phyloP scores from a whole-genome alignment of 345 rosid species.

The Pistacia integerrima region DNA sequence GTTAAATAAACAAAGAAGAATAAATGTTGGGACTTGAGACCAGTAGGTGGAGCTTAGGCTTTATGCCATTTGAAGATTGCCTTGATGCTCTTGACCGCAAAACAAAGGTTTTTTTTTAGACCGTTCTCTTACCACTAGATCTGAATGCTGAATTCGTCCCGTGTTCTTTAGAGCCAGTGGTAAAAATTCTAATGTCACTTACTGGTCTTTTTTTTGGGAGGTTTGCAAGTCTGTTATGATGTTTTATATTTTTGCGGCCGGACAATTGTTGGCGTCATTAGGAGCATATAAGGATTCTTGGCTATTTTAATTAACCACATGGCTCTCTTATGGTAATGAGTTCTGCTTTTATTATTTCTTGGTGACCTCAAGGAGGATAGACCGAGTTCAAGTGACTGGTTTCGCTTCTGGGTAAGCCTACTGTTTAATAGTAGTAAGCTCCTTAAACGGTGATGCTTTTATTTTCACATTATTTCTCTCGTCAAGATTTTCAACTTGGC shows the following conservation, averaged over 20 bases:
- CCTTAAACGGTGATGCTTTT: neutral
- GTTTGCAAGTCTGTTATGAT: neutral
- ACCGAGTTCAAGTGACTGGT: constrained; percentile 9
- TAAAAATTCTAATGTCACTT: neutral
- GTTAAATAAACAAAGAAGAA: constrained; percentile 23
- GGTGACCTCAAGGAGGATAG: constrained; percentile 19
- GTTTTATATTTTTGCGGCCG: neutral
- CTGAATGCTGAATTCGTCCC: constrained; percentile 3
- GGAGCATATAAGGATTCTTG: neutral
- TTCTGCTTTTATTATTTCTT: constrained; percentile 10
- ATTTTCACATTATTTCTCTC: neutral
- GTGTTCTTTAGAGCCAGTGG: constrained; percentile 4
- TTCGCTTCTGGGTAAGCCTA: constrained; percentile 12
- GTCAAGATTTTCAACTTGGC: neutral
- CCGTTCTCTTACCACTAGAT: constrained; percentile 31
- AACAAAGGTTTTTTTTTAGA: constrained; percentile 14
- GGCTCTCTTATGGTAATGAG: constrained; percentile 10
- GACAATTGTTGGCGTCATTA: neutral
- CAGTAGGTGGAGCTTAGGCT: constrained; percentile 22
- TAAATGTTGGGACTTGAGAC: constrained; percentile 39
- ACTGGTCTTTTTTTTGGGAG: neutral
- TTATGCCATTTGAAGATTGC: constrained; percentile 14
- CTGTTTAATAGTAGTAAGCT: neutral
- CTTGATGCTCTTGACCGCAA: constrained; percentile 12
- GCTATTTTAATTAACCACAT: neutral